These are phyloP conservation scores for Leccinum incarnatum DNA, from an alignment of 768 basidiomycete genomes.

Conservation along the genomic window DNA sequence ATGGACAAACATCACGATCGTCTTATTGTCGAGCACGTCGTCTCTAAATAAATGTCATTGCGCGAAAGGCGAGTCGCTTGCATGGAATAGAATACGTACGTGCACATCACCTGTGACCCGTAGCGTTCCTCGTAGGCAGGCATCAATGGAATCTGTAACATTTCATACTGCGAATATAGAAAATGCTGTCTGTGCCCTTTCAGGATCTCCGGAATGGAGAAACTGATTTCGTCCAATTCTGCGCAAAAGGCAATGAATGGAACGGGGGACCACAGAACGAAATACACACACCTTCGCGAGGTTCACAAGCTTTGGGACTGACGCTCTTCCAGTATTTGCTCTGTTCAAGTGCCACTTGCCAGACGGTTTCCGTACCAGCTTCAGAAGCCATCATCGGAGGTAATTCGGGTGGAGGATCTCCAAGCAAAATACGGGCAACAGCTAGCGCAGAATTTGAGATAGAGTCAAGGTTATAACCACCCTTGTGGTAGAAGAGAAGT, in stretches of 20 bases:
- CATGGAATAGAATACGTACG: conserved; percentile 53
- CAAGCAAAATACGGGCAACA: conserved; percentile 84
- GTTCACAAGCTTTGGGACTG: conserved; percentile 78
- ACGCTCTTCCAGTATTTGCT: conserved; percentile 90
- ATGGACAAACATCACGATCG: conserved; percentile 85
- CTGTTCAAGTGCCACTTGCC: conserved; percentile 83
- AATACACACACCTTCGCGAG: conserved; percentile 61
- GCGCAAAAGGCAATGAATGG: neutral
- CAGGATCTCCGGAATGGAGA: conserved; percentile 78
- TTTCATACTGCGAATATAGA: conserved; percentile 67
- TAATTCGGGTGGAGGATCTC: conserved; percentile 78
- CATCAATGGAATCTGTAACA: conserved; percentile 81
- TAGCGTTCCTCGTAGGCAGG: conserved; percentile 70
- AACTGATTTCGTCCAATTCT: conserved; percentile 63
- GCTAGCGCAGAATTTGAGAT: conserved; percentile 86
- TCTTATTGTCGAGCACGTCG: conserved; percentile 75
- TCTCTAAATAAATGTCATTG: conserved; percentile 42
- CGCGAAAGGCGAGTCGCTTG: neutral
- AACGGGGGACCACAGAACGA: neutral
- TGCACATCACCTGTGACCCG: conserved; percentile 83
- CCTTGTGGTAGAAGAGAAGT: conserved; percentile 45
- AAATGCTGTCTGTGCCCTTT: conserved; percentile 88
- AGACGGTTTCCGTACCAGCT: conserved; percentile 84
- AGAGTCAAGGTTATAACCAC: conserved; percentile 91
- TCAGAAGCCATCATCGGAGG: conserved; percentile 73